Evolutionary conservation across 345 rosid genomes (phyloP).

Genomic region (Aquilaria sinensis): DNA sequence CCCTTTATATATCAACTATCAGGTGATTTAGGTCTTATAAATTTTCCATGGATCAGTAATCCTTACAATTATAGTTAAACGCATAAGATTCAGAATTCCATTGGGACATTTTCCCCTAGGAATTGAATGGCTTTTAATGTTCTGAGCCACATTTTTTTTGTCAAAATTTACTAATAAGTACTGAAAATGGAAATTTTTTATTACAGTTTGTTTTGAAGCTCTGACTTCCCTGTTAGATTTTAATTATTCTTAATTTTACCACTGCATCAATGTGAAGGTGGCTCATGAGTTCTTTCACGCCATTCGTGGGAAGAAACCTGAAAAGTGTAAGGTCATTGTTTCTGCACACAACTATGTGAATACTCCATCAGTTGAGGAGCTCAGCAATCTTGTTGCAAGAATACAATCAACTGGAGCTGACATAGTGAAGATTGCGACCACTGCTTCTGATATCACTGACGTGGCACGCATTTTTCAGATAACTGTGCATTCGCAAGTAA

Average conservation of each 20-base stretch:
- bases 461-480: slow-evolving; percentile 85
- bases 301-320: slow-evolving; percentile 56
- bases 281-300: slow-evolving; percentile 60
- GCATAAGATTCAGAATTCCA: no score
- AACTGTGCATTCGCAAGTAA: slow-evolving; percentile 79
- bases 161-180: no score
- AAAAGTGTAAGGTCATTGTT: slow-evolving; percentile 64
- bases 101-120: no score
- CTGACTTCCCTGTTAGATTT: not conserved
- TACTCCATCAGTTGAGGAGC: slow-evolving; percentile 83
- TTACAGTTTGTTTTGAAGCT: not conserved
- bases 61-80: no score
- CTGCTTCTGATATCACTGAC: slow-evolving; percentile 80
- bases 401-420: slow-evolving; percentile 82
- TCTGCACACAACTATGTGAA: slow-evolving; percentile 83
- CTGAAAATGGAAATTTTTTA: no score
- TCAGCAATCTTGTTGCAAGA: slow-evolving; percentile 62
- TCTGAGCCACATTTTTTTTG: no score
- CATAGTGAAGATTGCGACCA: slow-evolving; percentile 88
- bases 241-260: not conserved
- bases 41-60: no score
- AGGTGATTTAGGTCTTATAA: no score
- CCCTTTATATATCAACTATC: no score
- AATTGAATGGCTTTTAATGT: no score
- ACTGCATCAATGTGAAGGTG: slow-evolving; percentile 39